Evolutionary conservation across 2,329 filamentous ascomycete species (phyloP).

Genomic region (Phyllosticta capitalensis): DNA sequence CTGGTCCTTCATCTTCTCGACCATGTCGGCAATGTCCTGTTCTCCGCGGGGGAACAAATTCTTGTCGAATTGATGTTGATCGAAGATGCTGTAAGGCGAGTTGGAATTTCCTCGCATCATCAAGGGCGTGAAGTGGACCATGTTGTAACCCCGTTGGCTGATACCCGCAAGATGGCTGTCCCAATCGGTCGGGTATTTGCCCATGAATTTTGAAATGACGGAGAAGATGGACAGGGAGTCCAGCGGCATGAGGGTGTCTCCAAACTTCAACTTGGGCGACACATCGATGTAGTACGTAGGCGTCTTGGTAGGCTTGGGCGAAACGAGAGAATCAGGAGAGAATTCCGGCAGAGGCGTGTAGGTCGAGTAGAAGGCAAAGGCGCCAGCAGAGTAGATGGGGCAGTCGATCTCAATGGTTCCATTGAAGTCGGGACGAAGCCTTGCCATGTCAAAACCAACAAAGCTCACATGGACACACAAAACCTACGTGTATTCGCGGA

Average conservation of each 20-base stretch:
- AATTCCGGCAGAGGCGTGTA: conserved; percentile 80
- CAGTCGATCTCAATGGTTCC: conserved; percentile 83
- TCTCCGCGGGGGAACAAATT: conserved; percentile 76
- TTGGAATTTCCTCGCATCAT: conserved; percentile 84
- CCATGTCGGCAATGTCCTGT: conserved; percentile 65
- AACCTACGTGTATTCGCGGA: conserved; percentile 79
- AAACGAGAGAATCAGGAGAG: conserved; percentile 46
- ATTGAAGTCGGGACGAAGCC: conserved; percentile 87
- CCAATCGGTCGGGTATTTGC: conserved; percentile 82
- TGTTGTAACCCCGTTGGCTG: conserved; percentile 88
- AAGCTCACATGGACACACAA: conserved; percentile 13
- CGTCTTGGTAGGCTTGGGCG: conserved; percentile 55
- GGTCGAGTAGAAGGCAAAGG: conserved; percentile 90
- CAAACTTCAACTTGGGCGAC: conserved; percentile 66
- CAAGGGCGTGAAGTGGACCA: conserved; percentile 95
- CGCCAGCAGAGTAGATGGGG: conserved; percentile 70
- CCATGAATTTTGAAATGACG: conserved; percentile 96
- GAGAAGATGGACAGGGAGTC: conserved; percentile 88
- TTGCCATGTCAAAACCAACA: conserved; percentile 27
- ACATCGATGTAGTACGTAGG: conserved; percentile 88
- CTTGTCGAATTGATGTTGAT: conserved; percentile 82
- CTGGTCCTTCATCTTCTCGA: conserved; percentile 72
- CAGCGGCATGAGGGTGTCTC: conserved; percentile 65
- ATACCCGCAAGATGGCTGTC: conserved; percentile 82
- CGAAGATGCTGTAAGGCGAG: conserved; percentile 92